These are phyloP conservation scores for Lithospermum erythrorhizon DNA, from an alignment of 257 asterid species.

Conservation along the genomic window DNA sequence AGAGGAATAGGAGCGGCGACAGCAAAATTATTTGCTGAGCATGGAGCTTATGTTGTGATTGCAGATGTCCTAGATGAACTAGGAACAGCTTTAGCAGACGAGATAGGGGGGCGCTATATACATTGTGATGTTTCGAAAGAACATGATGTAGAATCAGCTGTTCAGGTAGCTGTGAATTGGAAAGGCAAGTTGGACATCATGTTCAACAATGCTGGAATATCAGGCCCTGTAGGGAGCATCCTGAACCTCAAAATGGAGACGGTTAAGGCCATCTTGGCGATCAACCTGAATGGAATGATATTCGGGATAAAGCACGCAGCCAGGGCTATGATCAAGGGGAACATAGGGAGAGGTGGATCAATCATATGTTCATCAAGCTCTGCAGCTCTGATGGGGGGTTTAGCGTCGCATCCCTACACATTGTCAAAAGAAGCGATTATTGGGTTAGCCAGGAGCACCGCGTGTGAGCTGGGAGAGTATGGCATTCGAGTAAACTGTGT, in stretches of 20 bases:
- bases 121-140: not conserved
- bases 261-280: constrained; percentile 23
- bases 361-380: constrained; percentile 82
- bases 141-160: constrained; percentile 39
- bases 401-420: constrained; percentile 70
- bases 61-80: constrained; percentile 28
- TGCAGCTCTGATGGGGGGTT: constrained; percentile 69
- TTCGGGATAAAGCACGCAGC: constrained; percentile 83
- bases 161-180: constrained; percentile 40
- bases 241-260: constrained; percentile 41
- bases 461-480: constrained; percentile 64
- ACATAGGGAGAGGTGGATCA: constrained; percentile 37
- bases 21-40: constrained; percentile 38
- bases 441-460: constrained; percentile 55
- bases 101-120: constrained; percentile 24
- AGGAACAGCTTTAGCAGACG: not conserved
- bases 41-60: constrained; percentile 54
- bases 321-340: constrained; percentile 45
- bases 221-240: constrained; percentile 73
- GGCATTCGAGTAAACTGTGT: constrained; percentile 74
- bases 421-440: constrained; percentile 63
- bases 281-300: constrained; percentile 59
- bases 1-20: constrained; percentile 87
- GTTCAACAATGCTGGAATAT: constrained; percentile 77
- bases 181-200: constrained; percentile 63